Conservation (phyloP, 306 rosid genomes). For the Lathyrus tuberosus region DNA sequence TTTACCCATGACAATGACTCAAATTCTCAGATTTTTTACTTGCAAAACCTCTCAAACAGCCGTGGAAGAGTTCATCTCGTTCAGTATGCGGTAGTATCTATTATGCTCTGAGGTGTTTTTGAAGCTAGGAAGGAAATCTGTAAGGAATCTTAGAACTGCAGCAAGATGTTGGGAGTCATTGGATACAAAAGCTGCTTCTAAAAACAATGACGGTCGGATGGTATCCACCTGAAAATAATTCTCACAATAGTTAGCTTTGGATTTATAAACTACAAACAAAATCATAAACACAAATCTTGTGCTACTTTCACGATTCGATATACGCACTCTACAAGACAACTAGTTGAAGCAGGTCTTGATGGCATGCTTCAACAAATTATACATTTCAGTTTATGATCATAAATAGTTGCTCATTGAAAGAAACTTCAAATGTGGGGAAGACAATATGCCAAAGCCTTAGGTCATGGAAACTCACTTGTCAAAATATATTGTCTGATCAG, state of each 20-base stretch:
- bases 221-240: constrained; percentile 72
- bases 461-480: background rate
- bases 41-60: constrained; percentile 51
- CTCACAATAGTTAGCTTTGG: constrained; percentile 25
- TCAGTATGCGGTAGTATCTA: constrained; percentile 72
- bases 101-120: constrained; percentile 66
- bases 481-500: background rate
- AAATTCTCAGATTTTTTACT: background rate
- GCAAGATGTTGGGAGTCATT: constrained; percentile 76
- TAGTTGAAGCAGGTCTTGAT: constrained; percentile 25
- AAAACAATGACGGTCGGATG: constrained; percentile 84
- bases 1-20: constrained; percentile 20
- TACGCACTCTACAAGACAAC: background rate
- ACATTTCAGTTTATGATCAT: background rate
- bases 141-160: constrained; percentile 82
- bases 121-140: constrained; percentile 82
- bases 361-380: background rate
- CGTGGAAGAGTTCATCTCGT: constrained; percentile 66
- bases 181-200: constrained; percentile 75
- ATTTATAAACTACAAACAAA: constrained; percentile 22
- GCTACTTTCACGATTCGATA: background rate
- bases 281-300: constrained; percentile 2
- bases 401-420: background rate
- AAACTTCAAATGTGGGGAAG: background rate
- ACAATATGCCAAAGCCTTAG: background rate